Percentiles rank a stretch among this genome's conserved stretches.
These are phyloP conservation scores for Geotrichum bryndzae DNA, from an alignment of 1,139 yeast genomes.

Conservation along the genomic window DNA sequence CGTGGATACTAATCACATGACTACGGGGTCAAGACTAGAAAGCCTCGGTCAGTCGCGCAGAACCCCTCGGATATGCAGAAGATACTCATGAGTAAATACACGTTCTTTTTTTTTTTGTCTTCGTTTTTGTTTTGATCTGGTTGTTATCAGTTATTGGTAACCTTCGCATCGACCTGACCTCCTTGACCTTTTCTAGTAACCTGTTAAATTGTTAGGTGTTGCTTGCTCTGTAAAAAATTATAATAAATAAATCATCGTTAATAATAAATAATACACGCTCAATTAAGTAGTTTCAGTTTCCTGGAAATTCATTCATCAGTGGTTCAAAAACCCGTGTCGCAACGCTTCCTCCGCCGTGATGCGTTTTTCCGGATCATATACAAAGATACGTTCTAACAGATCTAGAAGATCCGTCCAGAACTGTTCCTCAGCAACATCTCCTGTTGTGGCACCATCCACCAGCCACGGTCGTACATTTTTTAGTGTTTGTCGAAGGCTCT, in stretches of 20 bases:
- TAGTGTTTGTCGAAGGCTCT: slow-evolving; percentile 43
- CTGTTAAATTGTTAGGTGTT: too few species aligned
- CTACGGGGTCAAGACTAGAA: background rate
- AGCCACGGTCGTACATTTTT: slow-evolving; percentile 21
- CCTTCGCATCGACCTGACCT: too few species aligned
- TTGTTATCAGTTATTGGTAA: background rate
- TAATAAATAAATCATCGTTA: background rate
- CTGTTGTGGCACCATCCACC: slow-evolving; percentile 10
- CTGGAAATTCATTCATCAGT: background rate
- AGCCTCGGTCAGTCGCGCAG: background rate
- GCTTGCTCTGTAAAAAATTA: background rate
- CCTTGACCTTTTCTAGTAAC: too few species aligned
- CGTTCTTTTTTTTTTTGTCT: background rate
- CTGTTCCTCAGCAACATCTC: slow-evolving; percentile 26
- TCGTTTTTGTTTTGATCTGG: background rate
- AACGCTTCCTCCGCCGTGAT: slow-evolving; percentile 71
- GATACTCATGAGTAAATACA: background rate
- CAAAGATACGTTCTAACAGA: slow-evolving; percentile 62
- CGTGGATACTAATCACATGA: background rate
- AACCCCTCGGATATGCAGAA: background rate
- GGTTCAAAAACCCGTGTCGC: slow-evolving; percentile 54
- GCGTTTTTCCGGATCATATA: slow-evolving; percentile 71
- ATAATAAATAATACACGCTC: background rate
- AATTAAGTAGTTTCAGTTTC: background rate
- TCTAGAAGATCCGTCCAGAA: slow-evolving; percentile 47